Base-by-base conservation (phyloP, 78 protist species). In the Tieghemostelium lacteum region DNA sequence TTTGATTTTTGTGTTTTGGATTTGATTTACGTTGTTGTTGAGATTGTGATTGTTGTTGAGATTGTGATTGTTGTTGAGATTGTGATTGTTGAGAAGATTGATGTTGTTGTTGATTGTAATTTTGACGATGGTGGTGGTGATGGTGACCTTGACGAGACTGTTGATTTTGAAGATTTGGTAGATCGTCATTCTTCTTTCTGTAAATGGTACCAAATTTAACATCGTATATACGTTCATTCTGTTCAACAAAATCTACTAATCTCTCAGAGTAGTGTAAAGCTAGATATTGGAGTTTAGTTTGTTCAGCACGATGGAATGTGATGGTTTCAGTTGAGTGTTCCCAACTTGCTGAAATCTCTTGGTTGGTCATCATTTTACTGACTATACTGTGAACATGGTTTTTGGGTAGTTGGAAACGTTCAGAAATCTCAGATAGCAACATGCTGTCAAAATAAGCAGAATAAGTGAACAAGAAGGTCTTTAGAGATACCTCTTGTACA, bases 301-400 rank as follows among this genome's bases (percentile, higher is more conserved):
- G 95, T 86, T 94, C 97, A 16, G 77, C 83, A 36, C 87, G 95
- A 70, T 96, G 94, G 89, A 95, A 63, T 39, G 95, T 75, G 52
- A 97, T 61, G 57, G 91, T 31, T 66, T 50, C 86, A 3, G 96
- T 92, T 24, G 96, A 92, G 78, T 94, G 96, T 86, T 97, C 97
- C 93, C 76, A 73, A 12, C 74, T 50, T 17, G 96, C 98, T 42
- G 75, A 74, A 28, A 97, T 73, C 61, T 94, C 96, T 67, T 77
- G 88, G 40, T 26, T 60, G 91, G 88, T 74, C 85, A 97, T 92
- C 97, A 97, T 95, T 94, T 94, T 94, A 70, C 78, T 36, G 72
- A 95, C 89, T 37, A 95, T 71, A 40, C 73, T 28, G 89, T 92
- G 95, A 34, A 92, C 85, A 17, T 70, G 73, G 19, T 40, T 42